Base-by-base conservation (phyloP, 106 monocot genomes). In the Chionographis japonica region DNA sequence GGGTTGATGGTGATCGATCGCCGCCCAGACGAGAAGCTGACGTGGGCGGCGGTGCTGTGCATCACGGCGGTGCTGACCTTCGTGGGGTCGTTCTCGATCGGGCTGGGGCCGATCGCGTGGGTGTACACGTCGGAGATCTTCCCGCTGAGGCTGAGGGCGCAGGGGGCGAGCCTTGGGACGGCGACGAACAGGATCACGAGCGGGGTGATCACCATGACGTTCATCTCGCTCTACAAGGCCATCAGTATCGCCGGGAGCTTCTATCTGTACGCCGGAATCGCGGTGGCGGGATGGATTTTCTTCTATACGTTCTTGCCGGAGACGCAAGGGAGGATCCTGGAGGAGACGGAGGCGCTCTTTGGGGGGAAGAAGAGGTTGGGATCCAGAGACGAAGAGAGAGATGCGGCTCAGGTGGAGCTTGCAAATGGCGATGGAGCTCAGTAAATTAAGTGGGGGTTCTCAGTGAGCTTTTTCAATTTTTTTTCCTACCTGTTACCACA, bases 81-180 rank as follows among this genome's bases (percentile, higher is more conserved):
- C n/a, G 82, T 82, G 9, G 72, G 54, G 2, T 82, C 63, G 2
- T 82, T 82, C 50, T 82, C 82, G 13, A 82, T 82, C 17, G 82
- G 82, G 12, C 53, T 77, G 3, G 82, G 82, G 14, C 82, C 82
- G 36, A 69, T 77, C 11, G 63, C 82, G 36, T 82, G 77, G 82
- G 82, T 82, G 10, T 82, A 82, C 53, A 82, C 69, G 58, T 77
- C 82, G 62, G 82, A 82, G 77, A 77, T 82, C 13, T 77, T 77
- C 54, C 82, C 82, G 4, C 50, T 74, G 50, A 51, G 77, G 60
- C 41, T 82, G 43, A 62, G 82, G 37, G 82, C 82, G 35, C 82
- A 77, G 41, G 82, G 82, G 6, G 62, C 64, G 40, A 73, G 68
- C 16, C 10, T 77, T 56, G 77, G 82, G 14, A 52, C 63, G 8